phyloP scores from a whole-genome alignment of 2,329 filamentous ascomycete species.

The Fusarium gaditjirri region DNA sequence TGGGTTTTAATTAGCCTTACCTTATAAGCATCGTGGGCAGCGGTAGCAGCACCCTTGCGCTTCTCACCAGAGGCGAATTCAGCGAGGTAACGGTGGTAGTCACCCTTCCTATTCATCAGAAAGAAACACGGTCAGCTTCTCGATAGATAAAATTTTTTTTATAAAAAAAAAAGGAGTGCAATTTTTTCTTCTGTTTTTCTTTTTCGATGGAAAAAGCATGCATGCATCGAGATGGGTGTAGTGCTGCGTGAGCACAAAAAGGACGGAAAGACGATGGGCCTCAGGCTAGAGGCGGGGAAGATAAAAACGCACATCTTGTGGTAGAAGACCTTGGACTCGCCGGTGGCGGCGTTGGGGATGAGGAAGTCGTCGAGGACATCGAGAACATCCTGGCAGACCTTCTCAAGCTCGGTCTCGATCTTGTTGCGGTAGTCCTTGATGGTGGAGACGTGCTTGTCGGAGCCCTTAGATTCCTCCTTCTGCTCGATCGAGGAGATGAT shows the following conservation, averaged over 20 bases:
- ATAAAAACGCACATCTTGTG: conserved; percentile 90
- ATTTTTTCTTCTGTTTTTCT: background rate
- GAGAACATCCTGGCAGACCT: conserved; percentile 97
- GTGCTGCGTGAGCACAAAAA: conserved; percentile 28
- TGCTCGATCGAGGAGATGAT: conserved; percentile 99
- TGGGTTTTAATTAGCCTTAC: conserved; percentile 59
- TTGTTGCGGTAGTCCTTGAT: conserved; percentile 98
- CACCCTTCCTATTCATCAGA: conserved; percentile 77
- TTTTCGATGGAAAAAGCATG: conserved; percentile 5
- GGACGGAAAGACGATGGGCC: conserved; percentile 29
- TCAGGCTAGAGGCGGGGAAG: conserved; percentile 31
- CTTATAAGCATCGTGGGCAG: conserved; percentile 97
- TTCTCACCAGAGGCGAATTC: conserved; percentile 94
- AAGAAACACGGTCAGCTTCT: conserved; percentile 22
- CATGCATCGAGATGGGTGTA: conserved; percentile 11
- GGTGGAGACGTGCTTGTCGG: conserved; percentile 90
- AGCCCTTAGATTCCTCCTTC: conserved; percentile 99
- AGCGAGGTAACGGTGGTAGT: conserved; percentile 95
- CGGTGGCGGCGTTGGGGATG: conserved; percentile 94
- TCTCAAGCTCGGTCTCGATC: conserved; percentile 97
- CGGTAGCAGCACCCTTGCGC: conserved; percentile 86
- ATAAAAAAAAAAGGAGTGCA: conserved; percentile 2
- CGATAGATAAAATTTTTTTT: background rate
- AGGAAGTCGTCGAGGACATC: conserved; percentile 92
- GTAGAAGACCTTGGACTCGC: conserved; percentile 99